Evolutionary conservation across 1,139 yeast genomes (phyloP).

Genomic region (Pneumocystis carinii): DNA sequence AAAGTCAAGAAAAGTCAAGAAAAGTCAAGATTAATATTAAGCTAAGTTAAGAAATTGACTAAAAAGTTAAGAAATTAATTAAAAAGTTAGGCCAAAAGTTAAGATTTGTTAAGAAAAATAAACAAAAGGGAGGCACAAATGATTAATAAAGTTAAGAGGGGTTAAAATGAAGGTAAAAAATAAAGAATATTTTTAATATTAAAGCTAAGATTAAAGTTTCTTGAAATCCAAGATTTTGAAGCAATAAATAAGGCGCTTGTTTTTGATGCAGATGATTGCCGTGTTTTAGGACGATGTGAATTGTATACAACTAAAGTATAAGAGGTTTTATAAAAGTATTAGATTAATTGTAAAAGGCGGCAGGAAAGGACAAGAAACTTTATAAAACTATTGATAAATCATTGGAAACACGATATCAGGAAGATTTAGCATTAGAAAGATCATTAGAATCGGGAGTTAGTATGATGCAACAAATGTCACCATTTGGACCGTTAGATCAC

Average conservation of each 20-base stretch:
- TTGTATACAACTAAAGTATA: constrained; percentile 64
- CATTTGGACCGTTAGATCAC: constrained; percentile 84
- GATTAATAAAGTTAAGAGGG: no score
- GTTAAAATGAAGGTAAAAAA: not conserved
- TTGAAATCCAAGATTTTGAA: constrained; percentile 83
- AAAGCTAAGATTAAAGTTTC: constrained; percentile 36
- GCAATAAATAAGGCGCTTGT: constrained; percentile 73
- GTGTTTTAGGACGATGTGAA: constrained; percentile 85
- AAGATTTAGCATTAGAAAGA: constrained; percentile 6
- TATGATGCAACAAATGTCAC: constrained; percentile 34
- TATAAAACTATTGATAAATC: constrained; percentile 79
- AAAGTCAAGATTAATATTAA: no score
- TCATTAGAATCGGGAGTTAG: constrained; percentile 6
- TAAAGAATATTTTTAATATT: no score
- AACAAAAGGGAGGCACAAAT: no score
- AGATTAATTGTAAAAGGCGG: constrained; percentile 30
- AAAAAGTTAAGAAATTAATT: no score
- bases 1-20: no score
- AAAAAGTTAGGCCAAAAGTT: no score
- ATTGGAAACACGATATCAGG: constrained; percentile 21
- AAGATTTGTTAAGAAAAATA: no score
- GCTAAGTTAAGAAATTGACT: not conserved
- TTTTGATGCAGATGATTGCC: constrained; percentile 77
- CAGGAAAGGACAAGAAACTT: constrained; percentile 74
- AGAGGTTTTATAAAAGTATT: not conserved